These are phyloP conservation scores for Paraphaeosphaeria sporulosa DNA, from an alignment of 2,329 filamentous ascomycete species.

Conservation along the genomic window DNA sequence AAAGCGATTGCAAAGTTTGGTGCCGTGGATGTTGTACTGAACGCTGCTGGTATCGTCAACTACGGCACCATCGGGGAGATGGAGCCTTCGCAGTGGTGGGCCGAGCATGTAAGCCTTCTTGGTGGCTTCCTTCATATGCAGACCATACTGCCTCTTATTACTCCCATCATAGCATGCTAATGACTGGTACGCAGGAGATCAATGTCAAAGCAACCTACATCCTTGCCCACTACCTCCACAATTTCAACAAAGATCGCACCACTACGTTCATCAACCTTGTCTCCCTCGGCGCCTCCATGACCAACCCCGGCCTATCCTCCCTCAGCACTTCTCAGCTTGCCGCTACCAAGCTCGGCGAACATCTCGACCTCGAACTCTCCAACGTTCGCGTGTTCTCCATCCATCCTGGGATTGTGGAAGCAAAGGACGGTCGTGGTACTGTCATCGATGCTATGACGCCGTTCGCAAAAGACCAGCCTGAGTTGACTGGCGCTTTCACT, in stretches of 20 bases:
- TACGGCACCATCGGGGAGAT: constrained; percentile 20
- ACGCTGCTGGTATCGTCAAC: constrained; percentile 27
- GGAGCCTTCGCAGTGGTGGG: constrained; percentile 28
- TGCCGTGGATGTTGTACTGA: constrained; percentile 32
- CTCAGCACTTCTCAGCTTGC: constrained; percentile 31
- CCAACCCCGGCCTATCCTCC: constrained; percentile 27
- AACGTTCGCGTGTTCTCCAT: constrained; percentile 32
- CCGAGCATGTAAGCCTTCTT: constrained; percentile 20
- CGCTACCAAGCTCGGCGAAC: constrained; percentile 33
- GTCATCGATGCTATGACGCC: constrained; percentile 27
- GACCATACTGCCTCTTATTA: not conserved
- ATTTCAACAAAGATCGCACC: constrained; percentile 22
- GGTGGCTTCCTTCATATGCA: not conserved
- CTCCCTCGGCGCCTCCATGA: constrained; percentile 27
- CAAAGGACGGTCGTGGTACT: constrained; percentile 24
- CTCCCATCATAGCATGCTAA: constrained; percentile 5
- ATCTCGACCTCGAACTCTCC: constrained; percentile 27
- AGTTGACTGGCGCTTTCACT: constrained; percentile 42
- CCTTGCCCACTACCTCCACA: constrained; percentile 29
- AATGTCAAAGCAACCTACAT: constrained; percentile 35
- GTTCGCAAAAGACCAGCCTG: constrained; percentile 43
- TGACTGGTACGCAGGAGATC: constrained; percentile 22
- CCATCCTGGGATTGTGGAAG: constrained; percentile 36
- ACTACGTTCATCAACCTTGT: constrained; percentile 36
- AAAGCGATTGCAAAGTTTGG: constrained; percentile 27